phyloP scores from a whole-genome alignment of 129 eudicot genomes.

The Kitagawia praeruptora region DNA sequence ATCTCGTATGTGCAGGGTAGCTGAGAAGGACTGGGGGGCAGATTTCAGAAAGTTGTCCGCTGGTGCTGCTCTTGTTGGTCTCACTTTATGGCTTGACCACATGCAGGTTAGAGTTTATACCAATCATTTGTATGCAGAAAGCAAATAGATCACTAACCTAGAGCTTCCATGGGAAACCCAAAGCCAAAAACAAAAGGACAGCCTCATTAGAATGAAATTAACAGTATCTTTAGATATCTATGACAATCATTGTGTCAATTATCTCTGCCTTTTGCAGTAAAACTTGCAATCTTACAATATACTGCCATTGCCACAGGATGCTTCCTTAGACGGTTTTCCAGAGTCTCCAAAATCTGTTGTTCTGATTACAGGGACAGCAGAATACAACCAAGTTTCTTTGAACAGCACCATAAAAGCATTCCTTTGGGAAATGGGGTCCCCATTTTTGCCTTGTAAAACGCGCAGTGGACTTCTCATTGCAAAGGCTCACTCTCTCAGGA shows the following conservation, averaged over 20 bases:
- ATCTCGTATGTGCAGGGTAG: slow-evolving; percentile 50
- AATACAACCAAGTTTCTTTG: slow-evolving; percentile 65
- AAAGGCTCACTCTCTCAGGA: slow-evolving; percentile 82
- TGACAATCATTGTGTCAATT: background rate
- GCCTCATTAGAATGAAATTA: background rate
- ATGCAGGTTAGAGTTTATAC: slow-evolving; percentile 53
- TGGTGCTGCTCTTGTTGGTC: slow-evolving; percentile 95
- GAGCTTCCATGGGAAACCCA: background rate
- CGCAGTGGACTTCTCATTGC: slow-evolving; percentile 76
- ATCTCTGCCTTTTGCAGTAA: background rate
- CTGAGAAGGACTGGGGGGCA: slow-evolving; percentile 99
- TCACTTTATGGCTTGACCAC: slow-evolving; percentile 93
- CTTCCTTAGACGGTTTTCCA: slow-evolving; percentile 83
- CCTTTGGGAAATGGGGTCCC: slow-evolving; percentile 99
- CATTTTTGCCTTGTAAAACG: slow-evolving; percentile 86
- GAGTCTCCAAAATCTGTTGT: slow-evolving; percentile 93
- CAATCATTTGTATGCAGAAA: background rate
- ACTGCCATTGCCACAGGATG: slow-evolving; percentile 46
- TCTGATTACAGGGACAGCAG: slow-evolving; percentile 77
- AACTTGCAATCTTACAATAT: background rate
- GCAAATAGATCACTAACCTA: background rate
- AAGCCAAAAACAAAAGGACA: background rate
- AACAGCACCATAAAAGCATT: slow-evolving; percentile 73
- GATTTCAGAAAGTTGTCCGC: slow-evolving; percentile 88
- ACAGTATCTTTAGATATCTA: background rate